phyloP scores from a whole-genome alignment of 2,329 filamentous ascomycete species.

The Herpotrichia juniperi region DNA sequence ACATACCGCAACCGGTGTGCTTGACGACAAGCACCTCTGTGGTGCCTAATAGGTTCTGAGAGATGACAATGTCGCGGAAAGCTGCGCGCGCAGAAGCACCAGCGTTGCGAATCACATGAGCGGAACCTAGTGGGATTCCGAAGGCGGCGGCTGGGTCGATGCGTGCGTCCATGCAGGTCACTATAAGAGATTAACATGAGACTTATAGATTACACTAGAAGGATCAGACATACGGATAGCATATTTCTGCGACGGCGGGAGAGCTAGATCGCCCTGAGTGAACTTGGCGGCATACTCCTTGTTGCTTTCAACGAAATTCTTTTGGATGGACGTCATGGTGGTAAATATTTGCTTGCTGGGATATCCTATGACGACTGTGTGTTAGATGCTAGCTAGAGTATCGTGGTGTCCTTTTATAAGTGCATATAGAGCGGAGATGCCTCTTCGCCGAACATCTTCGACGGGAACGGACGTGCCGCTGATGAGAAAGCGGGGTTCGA shows the following conservation, averaged over 20 bases:
- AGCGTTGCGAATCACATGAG: constrained; percentile 76
- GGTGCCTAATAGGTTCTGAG: constrained; percentile 78
- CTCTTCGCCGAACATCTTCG: neutral
- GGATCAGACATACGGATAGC: constrained; percentile 58
- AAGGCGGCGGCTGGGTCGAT: constrained; percentile 71
- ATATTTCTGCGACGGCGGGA: constrained; percentile 74
- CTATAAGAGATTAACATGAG: constrained; percentile 33
- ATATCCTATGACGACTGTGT: neutral
- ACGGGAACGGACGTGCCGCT: neutral
- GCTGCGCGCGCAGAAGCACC: constrained; percentile 69
- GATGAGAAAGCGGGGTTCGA: constrained; percentile 2
- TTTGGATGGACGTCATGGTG: neutral
- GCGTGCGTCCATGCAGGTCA: constrained; percentile 85
- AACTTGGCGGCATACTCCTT: constrained; percentile 64
- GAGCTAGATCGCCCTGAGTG: constrained; percentile 67
- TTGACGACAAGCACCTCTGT: constrained; percentile 76
- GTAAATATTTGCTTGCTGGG: neutral
- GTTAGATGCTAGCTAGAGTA: neutral
- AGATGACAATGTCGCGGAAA: constrained; percentile 77
- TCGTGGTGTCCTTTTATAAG: neutral
- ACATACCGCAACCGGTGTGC: constrained; percentile 76
- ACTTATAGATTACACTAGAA: neutral
- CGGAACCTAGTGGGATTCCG: constrained; percentile 74
- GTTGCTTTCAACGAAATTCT: constrained; percentile 63
- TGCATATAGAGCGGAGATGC: neutral